Evolutionary conservation across 371 early-diverging fungal genomes (phyloP).

Genomic region (Basidiobolus meristosporus): DNA sequence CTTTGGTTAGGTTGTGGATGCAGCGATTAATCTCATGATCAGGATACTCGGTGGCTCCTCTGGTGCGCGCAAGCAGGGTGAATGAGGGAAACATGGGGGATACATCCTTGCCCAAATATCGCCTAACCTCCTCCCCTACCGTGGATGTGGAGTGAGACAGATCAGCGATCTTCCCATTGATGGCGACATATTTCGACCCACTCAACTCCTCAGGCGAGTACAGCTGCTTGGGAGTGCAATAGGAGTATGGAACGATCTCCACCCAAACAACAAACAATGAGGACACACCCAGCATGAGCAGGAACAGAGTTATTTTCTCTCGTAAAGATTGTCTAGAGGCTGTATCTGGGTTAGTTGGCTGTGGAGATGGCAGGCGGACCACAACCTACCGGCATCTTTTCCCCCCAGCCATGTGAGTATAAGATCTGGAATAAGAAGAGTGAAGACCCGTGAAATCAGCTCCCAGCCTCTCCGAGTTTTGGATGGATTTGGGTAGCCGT

Average conservation of each 20-base stretch:
- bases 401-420: background rate
- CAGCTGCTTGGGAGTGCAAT: background rate
- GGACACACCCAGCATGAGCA: background rate
- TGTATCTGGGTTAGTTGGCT: background rate
- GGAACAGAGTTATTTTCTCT: background rate
- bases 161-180: slow-evolving; percentile 1
- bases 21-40: too few relatives aligned
- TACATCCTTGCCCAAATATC: background rate
- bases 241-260: background rate
- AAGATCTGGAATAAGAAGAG: background rate
- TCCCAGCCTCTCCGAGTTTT: background rate
- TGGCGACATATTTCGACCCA: background rate
- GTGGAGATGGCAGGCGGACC: too few relatives aligned
- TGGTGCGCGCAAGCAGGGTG: background rate
- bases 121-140: background rate
- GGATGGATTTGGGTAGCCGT: too few relatives aligned
- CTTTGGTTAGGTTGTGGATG: too few relatives aligned
- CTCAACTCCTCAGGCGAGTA: background rate
- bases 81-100: background rate
- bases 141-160: background rate
- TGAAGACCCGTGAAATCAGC: background rate
- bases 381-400: background rate
- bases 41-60: too few relatives aligned
- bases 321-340: background rate
- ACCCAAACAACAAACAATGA: background rate